Evolutionary conservation across 441 rosid species (phyloP).

Genomic region (Gossypium laxum): DNA sequence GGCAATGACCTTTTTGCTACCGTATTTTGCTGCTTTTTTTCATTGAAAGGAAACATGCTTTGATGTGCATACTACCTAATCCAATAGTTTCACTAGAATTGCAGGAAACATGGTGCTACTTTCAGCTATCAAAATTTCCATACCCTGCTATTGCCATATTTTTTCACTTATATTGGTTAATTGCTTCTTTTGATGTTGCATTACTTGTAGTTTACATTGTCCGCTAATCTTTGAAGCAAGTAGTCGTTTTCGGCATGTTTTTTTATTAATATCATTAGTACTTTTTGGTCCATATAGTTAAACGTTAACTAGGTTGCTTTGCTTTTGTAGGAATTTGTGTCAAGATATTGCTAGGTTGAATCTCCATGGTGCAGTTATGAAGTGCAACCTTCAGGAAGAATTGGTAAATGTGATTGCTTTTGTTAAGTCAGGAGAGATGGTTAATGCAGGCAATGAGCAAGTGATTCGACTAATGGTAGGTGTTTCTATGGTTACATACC

Average conservation of each 20-base stretch:
- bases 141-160: background rate
- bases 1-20: background rate
- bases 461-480: conserved; percentile 42
- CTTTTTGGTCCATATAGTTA: conserved; percentile 1
- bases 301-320: conserved; percentile 6
- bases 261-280: background rate
- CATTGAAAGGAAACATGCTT: background rate
- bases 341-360: conserved; percentile 45
- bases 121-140: background rate
- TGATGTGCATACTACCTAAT: background rate
- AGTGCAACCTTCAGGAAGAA: conserved; percentile 62
- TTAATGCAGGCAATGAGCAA: conserved; percentile 44
- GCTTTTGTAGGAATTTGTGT: conserved; percentile 38
- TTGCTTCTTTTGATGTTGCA: background rate
- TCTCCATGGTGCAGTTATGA: conserved; percentile 41
- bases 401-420: conserved; percentile 35
- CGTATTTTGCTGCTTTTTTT: background rate
- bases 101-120: background rate
- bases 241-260: background rate
- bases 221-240: background rate
- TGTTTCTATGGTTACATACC: conserved; percentile 37
- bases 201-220: background rate
- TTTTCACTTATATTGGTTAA: background rate
- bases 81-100: background rate
- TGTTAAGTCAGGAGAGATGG: conserved; percentile 43